Evolutionary conservation across 176 grass and related monocot species (phyloP).

Genomic region (Hsuehochloa calcarea): DNA sequence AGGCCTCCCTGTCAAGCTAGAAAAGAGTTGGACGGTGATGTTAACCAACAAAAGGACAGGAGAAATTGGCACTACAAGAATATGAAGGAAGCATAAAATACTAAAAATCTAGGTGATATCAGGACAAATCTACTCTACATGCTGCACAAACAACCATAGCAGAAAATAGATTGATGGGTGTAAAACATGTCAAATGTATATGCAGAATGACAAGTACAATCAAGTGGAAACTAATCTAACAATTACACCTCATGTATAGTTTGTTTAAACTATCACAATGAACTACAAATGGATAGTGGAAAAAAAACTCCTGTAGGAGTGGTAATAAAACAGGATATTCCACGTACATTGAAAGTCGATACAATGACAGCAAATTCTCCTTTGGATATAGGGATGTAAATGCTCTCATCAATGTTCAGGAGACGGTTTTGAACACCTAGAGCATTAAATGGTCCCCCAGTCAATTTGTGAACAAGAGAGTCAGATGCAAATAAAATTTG

Average conservation of each 20-base stretch:
- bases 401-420: slow-evolving; percentile 82
- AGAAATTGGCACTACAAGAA: background rate
- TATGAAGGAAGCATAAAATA: background rate
- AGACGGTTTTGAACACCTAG: slow-evolving; percentile 88
- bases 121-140: background rate
- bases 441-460: background rate
- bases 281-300: background rate
- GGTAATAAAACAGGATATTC: background rate
- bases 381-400: slow-evolving; percentile 85
- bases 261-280: background rate
- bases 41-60: background rate
- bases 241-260: background rate
- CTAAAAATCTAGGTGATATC: background rate
- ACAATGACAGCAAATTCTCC: slow-evolving; percentile 75
- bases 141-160: background rate
- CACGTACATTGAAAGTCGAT: slow-evolving; percentile 77
- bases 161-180: background rate
- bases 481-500: background rate
- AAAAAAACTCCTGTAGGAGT: background rate
- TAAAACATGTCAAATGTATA: background rate
- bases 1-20: no score
- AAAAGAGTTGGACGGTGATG: background rate
- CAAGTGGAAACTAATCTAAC: background rate
- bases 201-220: background rate
- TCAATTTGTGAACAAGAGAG: slow-evolving; percentile 10